These are phyloP conservation scores for Fusarium phyllophilum DNA, from an alignment of 2,329 filamentous ascomycete genomes.

Conservation along the genomic window DNA sequence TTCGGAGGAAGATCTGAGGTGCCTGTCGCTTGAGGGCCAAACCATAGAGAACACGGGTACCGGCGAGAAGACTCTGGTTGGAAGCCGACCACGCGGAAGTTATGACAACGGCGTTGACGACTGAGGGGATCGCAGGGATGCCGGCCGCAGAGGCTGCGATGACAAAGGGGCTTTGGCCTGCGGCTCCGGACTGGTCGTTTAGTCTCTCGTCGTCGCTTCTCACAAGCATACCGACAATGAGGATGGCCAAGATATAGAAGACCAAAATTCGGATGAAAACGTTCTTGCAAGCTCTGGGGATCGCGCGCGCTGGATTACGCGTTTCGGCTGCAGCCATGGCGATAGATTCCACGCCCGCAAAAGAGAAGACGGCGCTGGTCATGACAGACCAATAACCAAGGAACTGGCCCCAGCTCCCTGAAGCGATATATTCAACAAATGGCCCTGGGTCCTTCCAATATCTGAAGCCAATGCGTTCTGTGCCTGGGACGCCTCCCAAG, in stretches of 20 bases:
- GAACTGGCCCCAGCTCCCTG: slow-evolving; percentile 69
- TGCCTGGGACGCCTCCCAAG: slow-evolving; percentile 38
- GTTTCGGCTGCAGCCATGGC: slow-evolving; percentile 72
- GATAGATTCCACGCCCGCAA: slow-evolving; percentile 71
- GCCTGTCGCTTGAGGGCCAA: slow-evolving; percentile 69
- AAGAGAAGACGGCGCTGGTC: slow-evolving; percentile 73
- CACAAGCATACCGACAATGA: slow-evolving; percentile 76
- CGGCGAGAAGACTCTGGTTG: slow-evolving; percentile 71
- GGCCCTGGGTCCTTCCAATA: slow-evolving; percentile 68
- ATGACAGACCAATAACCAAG: slow-evolving; percentile 73
- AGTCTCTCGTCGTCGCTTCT: slow-evolving; percentile 67
- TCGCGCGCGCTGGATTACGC: slow-evolving; percentile 62
- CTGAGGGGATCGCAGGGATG: slow-evolving; percentile 72
- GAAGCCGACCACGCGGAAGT: slow-evolving; percentile 76
- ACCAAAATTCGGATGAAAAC: slow-evolving; percentile 68
- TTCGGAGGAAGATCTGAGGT: slow-evolving; percentile 66
- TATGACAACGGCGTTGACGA: slow-evolving; percentile 82
- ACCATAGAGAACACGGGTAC: slow-evolving; percentile 68
- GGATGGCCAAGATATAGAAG: slow-evolving; percentile 72
- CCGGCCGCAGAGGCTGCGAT: slow-evolving; percentile 76
- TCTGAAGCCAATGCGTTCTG: slow-evolving; percentile 37
- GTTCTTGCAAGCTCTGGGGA: slow-evolving; percentile 65
- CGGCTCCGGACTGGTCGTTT: slow-evolving; percentile 55
- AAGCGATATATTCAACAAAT: slow-evolving; percentile 72
- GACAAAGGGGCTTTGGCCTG: slow-evolving; percentile 68